Evolutionary conservation across 257 asterid species (phyloP).

Genomic region (Solanum virginianum): DNA sequence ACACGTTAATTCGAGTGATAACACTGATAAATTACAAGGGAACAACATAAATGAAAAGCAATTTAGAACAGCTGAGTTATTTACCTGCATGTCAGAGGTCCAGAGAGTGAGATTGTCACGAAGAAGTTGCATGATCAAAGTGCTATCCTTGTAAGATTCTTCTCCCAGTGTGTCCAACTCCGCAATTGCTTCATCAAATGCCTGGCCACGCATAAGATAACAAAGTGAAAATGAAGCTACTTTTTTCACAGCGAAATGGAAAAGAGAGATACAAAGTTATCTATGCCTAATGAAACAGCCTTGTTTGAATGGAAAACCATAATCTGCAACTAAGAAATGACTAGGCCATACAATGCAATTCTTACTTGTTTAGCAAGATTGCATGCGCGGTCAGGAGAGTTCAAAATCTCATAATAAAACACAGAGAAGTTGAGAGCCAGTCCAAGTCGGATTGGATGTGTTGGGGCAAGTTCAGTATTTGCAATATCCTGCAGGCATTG

Average conservation of each 20-base stretch:
- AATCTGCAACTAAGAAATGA: neutral
- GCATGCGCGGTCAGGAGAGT: conserved; percentile 53
- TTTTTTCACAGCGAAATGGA: neutral
- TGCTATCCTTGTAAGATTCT: conserved; percentile 30
- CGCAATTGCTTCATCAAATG: conserved; percentile 45
- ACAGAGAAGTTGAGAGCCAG: conserved; percentile 43
- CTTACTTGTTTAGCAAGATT: conserved; percentile 42
- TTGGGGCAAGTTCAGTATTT: conserved; percentile 39
- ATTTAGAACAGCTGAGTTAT: neutral
- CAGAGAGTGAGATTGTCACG: conserved; percentile 47
- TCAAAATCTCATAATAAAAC: conserved; percentile 44
- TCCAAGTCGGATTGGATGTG: conserved; percentile 47
- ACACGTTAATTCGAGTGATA: neutral
- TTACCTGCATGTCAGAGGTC: conserved; percentile 54
- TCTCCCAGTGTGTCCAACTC: conserved; percentile 38
- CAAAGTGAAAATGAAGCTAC: neutral
- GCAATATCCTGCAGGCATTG: conserved; percentile 31
- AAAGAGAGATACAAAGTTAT: neutral
- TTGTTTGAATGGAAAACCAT: neutral
- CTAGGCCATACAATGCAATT: neutral
- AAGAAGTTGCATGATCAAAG: conserved; percentile 46
- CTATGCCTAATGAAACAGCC: neutral
- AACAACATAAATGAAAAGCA: neutral
- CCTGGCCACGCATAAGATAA: conserved; percentile 11
- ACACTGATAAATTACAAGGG: neutral